Base-by-base conservation (phyloP, 2,329 filamentous ascomycete genomes). In the Ascochyta pisi region DNA sequence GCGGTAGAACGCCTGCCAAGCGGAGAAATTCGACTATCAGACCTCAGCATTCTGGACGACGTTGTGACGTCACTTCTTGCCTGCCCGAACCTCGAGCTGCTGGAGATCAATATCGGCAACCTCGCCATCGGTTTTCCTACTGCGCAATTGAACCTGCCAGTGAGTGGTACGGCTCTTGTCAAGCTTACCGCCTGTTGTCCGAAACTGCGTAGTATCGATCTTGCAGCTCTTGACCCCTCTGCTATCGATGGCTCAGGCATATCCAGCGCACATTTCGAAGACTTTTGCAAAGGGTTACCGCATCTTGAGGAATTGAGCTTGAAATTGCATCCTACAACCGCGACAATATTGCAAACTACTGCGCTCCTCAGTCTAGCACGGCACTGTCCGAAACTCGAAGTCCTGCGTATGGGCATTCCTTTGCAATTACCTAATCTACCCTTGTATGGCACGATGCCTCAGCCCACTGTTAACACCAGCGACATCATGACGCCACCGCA, bases 181-280 rank as follows among this genome's bases (percentile, higher is more conserved):
- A 48, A 60, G 7, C 63, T 75, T 19, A 61, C 69, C 4, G 37
- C 42, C 3, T 47, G 51, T 1, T 73, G 70, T 44, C 61, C 64
- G 3, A 58, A 60, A 3, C 48, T 75, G 9, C 54, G 65, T n/a
- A 58, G 68, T 9, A 37, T 75, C 31, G 66, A 66, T 35, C 49
- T 75, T n/a, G 56, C 67, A 15, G 65, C 58, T 2, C 59, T 63
- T 1, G 66, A 69, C 31, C 65, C 70, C 4, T 66, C 65, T 29
- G 63, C 66, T 2, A 68, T 75, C 15, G 64, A 75, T 42, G 71
- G 65, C 6, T 69, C 69, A 3, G 44, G 38, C 6, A 69, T 74
- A 2, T 66, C 65, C 10, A 62, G 55, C 16, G 33, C 48, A 8
- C 60, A 73, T 4, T 73, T 74, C 40, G 67, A 70, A 19, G 41